Conservation (phyloP, 2,329 filamentous ascomycete species). For the Arthrobotrys iridis region DNA sequence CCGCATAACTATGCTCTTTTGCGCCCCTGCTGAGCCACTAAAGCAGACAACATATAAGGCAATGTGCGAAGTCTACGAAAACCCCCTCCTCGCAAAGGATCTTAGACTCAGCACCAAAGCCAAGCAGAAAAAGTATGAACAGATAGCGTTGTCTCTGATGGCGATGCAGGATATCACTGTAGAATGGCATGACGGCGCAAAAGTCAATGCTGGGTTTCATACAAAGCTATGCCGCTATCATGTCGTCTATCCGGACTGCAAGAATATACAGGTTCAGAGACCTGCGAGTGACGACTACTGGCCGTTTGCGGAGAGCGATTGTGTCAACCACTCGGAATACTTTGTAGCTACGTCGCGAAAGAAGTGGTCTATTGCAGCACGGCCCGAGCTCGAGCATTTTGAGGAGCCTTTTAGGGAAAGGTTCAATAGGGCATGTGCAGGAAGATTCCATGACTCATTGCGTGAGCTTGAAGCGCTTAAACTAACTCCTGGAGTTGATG, state of each 20-base stretch:
- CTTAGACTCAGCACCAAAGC: neutral
- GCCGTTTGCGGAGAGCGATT: constrained; percentile 25
- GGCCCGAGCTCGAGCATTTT: constrained; percentile 13
- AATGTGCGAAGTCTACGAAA: constrained; percentile 11
- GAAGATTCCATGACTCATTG: neutral
- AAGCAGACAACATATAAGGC: constrained; percentile 1
- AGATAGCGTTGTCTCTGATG: neutral
- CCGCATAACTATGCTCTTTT: constrained; percentile 38
- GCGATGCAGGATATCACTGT: neutral
- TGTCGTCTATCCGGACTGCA: constrained; percentile 37
- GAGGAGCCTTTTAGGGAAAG: neutral
- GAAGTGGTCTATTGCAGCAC: neutral
- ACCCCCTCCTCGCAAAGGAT: constrained; percentile 13
- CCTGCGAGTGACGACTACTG: constrained; percentile 4
- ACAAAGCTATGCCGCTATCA: constrained; percentile 46
- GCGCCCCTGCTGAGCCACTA: neutral
- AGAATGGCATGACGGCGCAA: neutral
- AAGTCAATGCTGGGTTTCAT: constrained; percentile 24
- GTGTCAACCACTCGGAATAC: constrained; percentile 8
- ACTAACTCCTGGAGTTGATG: neutral
- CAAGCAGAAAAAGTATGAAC: neutral
- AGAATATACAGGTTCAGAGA: constrained; percentile 10
- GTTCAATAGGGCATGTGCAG: neutral
- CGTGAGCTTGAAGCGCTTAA: neutral
- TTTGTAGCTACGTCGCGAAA: neutral